These are phyloP conservation scores for Phlyctochytrium planicorne DNA, from an alignment of 192 early-diverging fungal genomes.

Conservation along the genomic window DNA sequence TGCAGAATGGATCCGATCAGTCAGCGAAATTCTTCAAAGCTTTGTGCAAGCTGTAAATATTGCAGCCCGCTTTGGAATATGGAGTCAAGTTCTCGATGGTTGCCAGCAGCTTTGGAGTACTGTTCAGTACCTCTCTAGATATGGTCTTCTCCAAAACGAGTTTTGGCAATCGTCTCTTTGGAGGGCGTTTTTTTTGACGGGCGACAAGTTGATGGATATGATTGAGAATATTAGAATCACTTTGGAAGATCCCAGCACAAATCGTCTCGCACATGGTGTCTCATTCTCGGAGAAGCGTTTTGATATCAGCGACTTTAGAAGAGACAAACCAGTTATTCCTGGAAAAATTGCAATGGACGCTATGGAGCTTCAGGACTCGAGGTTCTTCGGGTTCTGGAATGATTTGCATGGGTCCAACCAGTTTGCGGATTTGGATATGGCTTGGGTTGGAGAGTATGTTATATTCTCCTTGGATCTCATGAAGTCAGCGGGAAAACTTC, in stretches of 20 bases:
- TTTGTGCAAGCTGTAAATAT: constrained; percentile 44
- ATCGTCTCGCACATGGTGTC: neutral
- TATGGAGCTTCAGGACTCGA: neutral
- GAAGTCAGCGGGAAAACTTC: neutral
- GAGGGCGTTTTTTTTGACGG: constrained; percentile 38
- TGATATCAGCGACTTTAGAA: neutral
- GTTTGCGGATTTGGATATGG: neutral
- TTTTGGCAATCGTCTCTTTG: constrained; percentile 35
- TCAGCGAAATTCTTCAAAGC: constrained; percentile 38
- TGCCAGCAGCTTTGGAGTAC: constrained; percentile 35
- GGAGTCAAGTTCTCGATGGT: constrained; percentile 29
- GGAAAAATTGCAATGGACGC: neutral
- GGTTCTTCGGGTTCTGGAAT: constrained; percentile 3
- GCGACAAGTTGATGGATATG: constrained; percentile 34
- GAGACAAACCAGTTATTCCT: neutral
- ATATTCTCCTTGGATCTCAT: neutral
- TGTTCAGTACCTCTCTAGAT: constrained; percentile 15
- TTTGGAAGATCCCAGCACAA: neutral
- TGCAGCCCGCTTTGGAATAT: constrained; percentile 29
- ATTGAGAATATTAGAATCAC: constrained; percentile 18
- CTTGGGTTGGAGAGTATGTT: neutral
- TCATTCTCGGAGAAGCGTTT: constrained; percentile 5
- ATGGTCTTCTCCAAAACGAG: constrained; percentile 17
- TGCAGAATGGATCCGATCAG: neutral
- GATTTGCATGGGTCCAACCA: neutral